Conservation (phyloP, 2,329 filamentous ascomycete genomes). For the Trichoderma sp. region DNA sequence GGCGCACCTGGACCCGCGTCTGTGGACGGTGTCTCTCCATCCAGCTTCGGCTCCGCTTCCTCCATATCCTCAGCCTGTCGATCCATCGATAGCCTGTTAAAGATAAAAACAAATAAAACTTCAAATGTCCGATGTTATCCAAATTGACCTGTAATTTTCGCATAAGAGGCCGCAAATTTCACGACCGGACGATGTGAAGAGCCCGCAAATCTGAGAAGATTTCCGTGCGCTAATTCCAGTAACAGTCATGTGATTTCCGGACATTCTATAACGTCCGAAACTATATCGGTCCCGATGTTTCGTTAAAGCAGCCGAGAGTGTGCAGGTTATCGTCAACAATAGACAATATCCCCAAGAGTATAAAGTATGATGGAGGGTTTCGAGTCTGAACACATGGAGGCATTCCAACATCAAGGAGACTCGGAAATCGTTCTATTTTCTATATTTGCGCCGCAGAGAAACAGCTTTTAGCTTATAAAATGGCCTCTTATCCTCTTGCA, state of each 20-base stretch:
- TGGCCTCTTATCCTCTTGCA: not conserved
- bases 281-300: not conserved
- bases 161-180: not conserved
- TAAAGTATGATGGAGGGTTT: not conserved
- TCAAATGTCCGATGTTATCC: not conserved
- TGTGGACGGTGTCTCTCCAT: not conserved
- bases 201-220: not conserved
- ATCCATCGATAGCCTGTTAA: not conserved
- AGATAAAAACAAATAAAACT: not conserved
- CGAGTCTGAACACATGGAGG: not conserved
- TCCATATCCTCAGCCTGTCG: not conserved
- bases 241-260: not conserved
- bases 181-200: not conserved
- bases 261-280: not conserved
- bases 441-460: not conserved
- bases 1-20: not conserved
- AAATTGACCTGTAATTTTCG: not conserved
- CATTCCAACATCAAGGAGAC: not conserved
- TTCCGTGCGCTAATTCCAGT: not conserved
- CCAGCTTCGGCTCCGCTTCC: not conserved
- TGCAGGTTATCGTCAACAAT: not conserved
- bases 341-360: not conserved
- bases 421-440: not conserved
- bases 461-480: not conserved
- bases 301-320: not conserved